These are phyloP conservation scores for Euclidium syriacum DNA, from an alignment of 345 rosid species.

Conservation along the genomic window DNA sequence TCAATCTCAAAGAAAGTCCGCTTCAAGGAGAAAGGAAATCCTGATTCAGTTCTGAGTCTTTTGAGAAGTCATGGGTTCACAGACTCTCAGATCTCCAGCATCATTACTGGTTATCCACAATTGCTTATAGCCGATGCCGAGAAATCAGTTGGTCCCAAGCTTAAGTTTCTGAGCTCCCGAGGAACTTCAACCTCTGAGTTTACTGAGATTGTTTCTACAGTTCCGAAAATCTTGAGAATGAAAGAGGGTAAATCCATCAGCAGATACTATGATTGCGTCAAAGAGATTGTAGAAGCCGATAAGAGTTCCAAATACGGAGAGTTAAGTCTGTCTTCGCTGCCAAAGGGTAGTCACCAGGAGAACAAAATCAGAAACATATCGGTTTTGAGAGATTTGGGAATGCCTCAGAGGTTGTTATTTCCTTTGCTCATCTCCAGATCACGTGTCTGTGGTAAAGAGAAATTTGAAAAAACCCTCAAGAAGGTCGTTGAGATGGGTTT, in stretches of 20 bases:
- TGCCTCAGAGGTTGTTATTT: too few relatives aligned
- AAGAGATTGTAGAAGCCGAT: neutral
- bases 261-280: conserved; percentile 2
- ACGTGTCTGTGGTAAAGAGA: neutral
- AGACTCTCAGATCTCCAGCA: neutral
- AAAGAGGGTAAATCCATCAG: neutral
- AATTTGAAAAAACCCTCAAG: neutral
- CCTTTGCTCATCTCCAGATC: neutral
- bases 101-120: neutral
- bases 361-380: too few relatives aligned
- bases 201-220: neutral
- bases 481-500: too few relatives aligned
- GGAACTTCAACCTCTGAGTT: conserved; percentile 1
- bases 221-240: neutral
- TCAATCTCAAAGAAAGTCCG: neutral
- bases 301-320: neutral
- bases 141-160: conserved; percentile 20
- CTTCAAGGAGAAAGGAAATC: too few relatives aligned
- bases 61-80: conserved; percentile 13
- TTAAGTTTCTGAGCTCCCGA: conserved; percentile 13
- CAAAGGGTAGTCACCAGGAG: neutral
- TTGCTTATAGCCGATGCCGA: neutral
- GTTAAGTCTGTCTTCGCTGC: neutral
- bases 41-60: too few relatives aligned
- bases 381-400: too few relatives aligned